These are phyloP conservation scores for Dovyalis caffra DNA, from an alignment of 345 rosid species.

Conservation along the genomic window DNA sequence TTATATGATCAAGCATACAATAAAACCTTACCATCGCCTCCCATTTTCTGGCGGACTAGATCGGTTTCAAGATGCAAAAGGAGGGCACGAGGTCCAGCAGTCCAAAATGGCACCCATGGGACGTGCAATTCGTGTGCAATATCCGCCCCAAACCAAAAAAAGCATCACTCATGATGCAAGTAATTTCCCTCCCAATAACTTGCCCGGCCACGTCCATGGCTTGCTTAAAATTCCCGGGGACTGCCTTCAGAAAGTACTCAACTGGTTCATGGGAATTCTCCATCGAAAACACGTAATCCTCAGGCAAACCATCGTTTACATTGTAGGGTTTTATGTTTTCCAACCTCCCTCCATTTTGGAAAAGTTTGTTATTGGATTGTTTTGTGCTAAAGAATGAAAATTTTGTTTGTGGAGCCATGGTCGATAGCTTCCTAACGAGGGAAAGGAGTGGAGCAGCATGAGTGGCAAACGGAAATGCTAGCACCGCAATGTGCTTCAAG, in stretches of 20 bases:
- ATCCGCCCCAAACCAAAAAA: conserved; percentile 49
- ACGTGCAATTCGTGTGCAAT: conserved; percentile 40
- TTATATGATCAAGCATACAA: no score
- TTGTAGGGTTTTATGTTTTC: conserved; percentile 22
- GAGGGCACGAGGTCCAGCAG: conserved; percentile 44
- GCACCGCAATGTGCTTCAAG: conserved; percentile 32
- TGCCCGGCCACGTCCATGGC: conserved; percentile 29
- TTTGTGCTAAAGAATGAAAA: not conserved
- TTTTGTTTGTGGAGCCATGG: not conserved
- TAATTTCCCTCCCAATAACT: conserved; percentile 27
- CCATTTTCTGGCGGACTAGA: conserved; percentile 22
- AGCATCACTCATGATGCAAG: conserved; percentile 52
- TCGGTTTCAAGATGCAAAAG: conserved; percentile 40
- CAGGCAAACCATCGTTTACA: conserved; percentile 43
- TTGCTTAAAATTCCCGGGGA: conserved; percentile 32
- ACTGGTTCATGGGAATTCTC: conserved; percentile 38
- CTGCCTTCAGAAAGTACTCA: conserved; percentile 33
- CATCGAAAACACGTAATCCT: conserved; percentile 9
- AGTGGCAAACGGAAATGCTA: conserved; percentile 41
- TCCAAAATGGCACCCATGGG: conserved; percentile 56
- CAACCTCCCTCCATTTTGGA: conserved; percentile 15
- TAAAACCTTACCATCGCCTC: conserved; percentile 10
- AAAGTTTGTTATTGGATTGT: conserved; percentile 24
- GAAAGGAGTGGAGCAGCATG: conserved; percentile 40
- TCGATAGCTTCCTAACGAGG: conserved; percentile 19